Evolutionary conservation across 1,139 yeast species (phyloP).

Genomic region (Pichia sp.): DNA sequence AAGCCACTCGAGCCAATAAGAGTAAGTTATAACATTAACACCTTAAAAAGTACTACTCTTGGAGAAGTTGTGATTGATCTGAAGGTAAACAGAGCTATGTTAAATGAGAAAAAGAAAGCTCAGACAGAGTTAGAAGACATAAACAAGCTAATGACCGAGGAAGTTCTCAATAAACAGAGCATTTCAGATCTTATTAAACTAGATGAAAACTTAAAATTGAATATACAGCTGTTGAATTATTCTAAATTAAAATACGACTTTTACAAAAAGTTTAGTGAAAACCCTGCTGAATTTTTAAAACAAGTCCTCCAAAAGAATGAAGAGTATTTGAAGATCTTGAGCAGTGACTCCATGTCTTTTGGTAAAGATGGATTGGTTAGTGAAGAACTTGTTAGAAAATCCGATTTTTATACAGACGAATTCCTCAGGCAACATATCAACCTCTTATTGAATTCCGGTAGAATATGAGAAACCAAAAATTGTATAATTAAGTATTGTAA

Average conservation of each 20-base stretch:
- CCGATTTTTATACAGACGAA: slow-evolving; percentile 74
- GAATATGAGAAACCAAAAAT: slow-evolving; percentile 29
- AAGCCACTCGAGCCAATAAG: slow-evolving; percentile 73
- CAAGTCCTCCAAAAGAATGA: slow-evolving; percentile 31
- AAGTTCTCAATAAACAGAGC: slow-evolving; percentile 24
- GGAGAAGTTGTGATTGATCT: slow-evolving; percentile 80
- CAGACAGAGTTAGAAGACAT: slow-evolving; percentile 27
- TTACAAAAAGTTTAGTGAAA: slow-evolving; percentile 61
- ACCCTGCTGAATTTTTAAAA: slow-evolving; percentile 71
- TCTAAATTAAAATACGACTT: slow-evolving; percentile 60
- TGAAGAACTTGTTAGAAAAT: slow-evolving; percentile 81
- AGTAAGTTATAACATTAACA: slow-evolving; percentile 66
- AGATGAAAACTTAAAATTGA: slow-evolving; percentile 42
- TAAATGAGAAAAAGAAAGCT: slow-evolving; percentile 21
- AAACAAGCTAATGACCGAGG: slow-evolving; percentile 29
- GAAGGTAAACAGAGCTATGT: slow-evolving; percentile 34
- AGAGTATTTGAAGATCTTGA: slow-evolving; percentile 66
- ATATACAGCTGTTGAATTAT: slow-evolving; percentile 45
- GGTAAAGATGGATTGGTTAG: slow-evolving; percentile 81
- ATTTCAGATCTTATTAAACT: slow-evolving; percentile 36
- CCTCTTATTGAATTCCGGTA: slow-evolving; percentile 51
- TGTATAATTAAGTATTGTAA: neutral
- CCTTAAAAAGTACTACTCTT: slow-evolving; percentile 67
- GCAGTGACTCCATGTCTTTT: slow-evolving; percentile 73
- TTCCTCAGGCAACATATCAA: slow-evolving; percentile 71